Conservation (phyloP, 2,329 filamentous ascomycete species). For the Arachnomyces sp. region DNA sequence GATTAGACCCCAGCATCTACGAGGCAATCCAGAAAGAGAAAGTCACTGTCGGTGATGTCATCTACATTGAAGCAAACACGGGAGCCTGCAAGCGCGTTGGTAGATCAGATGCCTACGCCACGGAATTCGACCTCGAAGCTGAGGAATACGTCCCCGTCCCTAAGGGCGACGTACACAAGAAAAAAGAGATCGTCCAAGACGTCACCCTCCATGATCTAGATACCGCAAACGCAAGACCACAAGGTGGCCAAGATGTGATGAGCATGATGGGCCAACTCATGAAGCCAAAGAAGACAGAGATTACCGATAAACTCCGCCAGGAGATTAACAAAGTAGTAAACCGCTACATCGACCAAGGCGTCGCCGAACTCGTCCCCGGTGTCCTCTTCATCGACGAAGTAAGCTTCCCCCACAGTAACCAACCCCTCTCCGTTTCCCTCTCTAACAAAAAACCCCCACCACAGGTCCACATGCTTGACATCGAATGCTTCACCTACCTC, state of each 20-base stretch:
- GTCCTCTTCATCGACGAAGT: conserved; percentile 98
- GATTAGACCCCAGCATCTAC: conserved; percentile 95
- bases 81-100: conserved; percentile 96
- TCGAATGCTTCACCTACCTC: conserved; percentile 98
- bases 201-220: conserved; percentile 96
- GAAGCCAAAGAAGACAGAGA: conserved; percentile 99
- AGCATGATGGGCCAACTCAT: conserved; percentile 99
- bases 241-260: conserved; percentile 98
- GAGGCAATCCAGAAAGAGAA: conserved; percentile 98
- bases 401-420: conserved; percentile 24
- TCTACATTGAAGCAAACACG: conserved; percentile 99
- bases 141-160: conserved; percentile 98
- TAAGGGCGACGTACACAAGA: conserved; percentile 98
- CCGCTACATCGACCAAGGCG: conserved; percentile 97
- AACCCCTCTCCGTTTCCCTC: conserved; percentile 15
- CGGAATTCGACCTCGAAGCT: conserved; percentile 95
- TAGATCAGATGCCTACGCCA: conserved; percentile 91
- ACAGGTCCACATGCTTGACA: conserved; percentile 97
- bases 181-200: conserved; percentile 99
- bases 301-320: conserved; percentile 88
- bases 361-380: conserved; percentile 94
- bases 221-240: conserved; percentile 86
- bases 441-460: conserved; percentile 10
- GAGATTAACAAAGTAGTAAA: conserved; percentile 99
- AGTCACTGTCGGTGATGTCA: conserved; percentile 90